A percentile compares a stretch with the other conserved stretches of the same genome.
Evolutionary conservation across 106 monocot species (phyloP).

Genomic region (Gastrodia elata): DNA sequence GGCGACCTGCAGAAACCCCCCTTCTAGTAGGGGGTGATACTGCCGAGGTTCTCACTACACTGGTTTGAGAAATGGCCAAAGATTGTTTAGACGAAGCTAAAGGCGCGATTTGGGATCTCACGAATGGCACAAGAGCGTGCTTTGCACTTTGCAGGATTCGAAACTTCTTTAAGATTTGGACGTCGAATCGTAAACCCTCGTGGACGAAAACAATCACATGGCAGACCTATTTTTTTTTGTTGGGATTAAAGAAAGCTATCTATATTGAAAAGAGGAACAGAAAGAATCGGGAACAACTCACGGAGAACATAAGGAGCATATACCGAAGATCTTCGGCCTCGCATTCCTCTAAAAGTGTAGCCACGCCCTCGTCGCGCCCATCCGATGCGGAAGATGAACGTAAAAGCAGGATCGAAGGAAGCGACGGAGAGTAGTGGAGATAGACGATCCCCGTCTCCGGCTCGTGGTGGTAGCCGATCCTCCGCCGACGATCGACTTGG

Average conservation of each 20-base stretch:
- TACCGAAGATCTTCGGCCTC: slow-evolving; percentile 65
- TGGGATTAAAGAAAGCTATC: neutral
- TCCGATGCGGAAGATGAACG: neutral
- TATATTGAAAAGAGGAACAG: neutral
- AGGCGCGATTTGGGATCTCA: slow-evolving; percentile 38
- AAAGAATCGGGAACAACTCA: slow-evolving; percentile 25
- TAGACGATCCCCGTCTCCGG: slow-evolving; percentile 69
- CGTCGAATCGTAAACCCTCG: slow-evolving; percentile 59
- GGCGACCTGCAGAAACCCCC: slow-evolving; percentile 25
- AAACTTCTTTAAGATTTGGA: slow-evolving; percentile 64
- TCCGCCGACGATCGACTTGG: slow-evolving; percentile 30
- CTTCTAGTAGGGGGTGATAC: slow-evolving; percentile 37
- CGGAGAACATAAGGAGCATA: slow-evolving; percentile 90
- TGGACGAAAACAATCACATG: slow-evolving; percentile 88
- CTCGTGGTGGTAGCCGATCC: slow-evolving; percentile 48
- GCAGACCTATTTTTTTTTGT: slow-evolving; percentile 55
- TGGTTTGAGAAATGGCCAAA: slow-evolving; percentile 16
- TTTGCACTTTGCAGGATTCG: slow-evolving; percentile 85
- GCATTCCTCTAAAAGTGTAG: slow-evolving; percentile 27
- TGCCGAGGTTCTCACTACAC: slow-evolving; percentile 19
- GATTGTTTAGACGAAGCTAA: slow-evolving; percentile 16
- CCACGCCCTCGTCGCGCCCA: slow-evolving; percentile 6
- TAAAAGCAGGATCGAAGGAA: neutral
- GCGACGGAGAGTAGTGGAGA: slow-evolving; percentile 30
- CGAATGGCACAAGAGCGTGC: slow-evolving; percentile 54